Evolutionary conservation across 177 flowering plant species (phyloP), one percentile per base, ranked within the genome.

Genomic region (Vitis hybrid): DNA sequence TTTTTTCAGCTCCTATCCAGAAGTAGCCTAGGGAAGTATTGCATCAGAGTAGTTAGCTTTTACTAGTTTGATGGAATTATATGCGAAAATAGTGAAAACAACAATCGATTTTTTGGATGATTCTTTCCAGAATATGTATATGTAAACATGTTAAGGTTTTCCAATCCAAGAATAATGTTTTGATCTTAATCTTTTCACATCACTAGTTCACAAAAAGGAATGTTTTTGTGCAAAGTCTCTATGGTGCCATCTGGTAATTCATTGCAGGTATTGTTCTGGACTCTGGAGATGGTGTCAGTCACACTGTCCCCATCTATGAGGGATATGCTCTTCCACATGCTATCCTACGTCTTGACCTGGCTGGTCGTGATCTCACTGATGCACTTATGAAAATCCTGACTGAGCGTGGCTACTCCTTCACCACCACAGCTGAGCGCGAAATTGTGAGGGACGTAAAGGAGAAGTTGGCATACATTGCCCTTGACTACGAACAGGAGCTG

Each of bases 261-360:
- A 15, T 29, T 65, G 66, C 68, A 83, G 86, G 86, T 72, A 83
- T 83, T 72, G 84, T 83, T 60, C 71, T 82, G 52, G 85, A 82
- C 70, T 82, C 85, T 58, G 85, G 85, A 55, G 85, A 82, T 75
- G 85, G 85, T 76, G 85, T 82, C 65, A 82, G 85, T 51, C 85
- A 82, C 67, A 82, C 85, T 8, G 85, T 82, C 58, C 85, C 82
- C 68, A 82, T 82, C 53, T 82, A 82, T 58, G 82, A 79, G 74
- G 85, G 85, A 1, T 82, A 82, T 64, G 80, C 81, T 16, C 84
- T 81, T n/a, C 84, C 84, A 52, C 84, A 81, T 69, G 82, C 85
- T n/a, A 82, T 82, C 63, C 80, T 82, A 53, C 85, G 85, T 70
- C 79, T 82, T 62, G 85, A 82, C 69, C 71, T 82, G n/a, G 86